Conservation (phyloP, 179 eudicot genomes). For the Beta macrorhiza region DNA sequence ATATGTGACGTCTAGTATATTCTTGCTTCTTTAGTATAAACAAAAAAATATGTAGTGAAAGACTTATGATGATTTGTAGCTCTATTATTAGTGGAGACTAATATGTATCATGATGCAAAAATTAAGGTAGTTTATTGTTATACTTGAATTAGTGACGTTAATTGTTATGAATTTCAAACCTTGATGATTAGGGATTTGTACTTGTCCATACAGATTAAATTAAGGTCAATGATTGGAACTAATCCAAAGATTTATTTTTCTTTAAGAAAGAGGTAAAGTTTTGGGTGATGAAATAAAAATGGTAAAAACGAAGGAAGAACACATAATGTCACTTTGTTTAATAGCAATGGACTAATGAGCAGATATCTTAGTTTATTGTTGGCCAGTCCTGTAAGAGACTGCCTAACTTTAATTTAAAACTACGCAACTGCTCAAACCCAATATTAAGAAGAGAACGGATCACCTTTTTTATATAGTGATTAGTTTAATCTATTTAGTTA, state of each 20-base stretch:
- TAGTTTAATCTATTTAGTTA: too few species aligned
- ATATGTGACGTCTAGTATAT: background rate
- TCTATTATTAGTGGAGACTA: background rate
- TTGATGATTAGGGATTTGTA: slow-evolving; percentile 3
- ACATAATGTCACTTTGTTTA: too few species aligned
- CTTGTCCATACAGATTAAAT: background rate
- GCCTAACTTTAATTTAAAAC: too few species aligned
- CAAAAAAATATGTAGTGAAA: background rate
- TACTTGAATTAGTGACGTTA: slow-evolving; percentile 19
- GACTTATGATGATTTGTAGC: background rate
- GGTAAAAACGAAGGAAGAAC: background rate
- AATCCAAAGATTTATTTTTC: background rate
- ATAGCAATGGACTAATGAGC: too few species aligned
- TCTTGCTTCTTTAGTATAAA: slow-evolving; percentile 6
- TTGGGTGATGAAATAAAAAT: background rate
- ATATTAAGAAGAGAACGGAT: too few species aligned
- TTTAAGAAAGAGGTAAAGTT: background rate
- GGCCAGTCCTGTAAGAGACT: too few species aligned
- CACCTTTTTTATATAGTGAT: too few species aligned
- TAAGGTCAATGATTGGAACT: slow-evolving; percentile 16
- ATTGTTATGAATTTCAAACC: slow-evolving; percentile 25
- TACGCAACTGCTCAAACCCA: too few species aligned
- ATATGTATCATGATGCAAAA: background rate
- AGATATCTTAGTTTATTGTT: too few species aligned
- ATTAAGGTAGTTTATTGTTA: background rate